phyloP scores from a whole-genome alignment of 306 rosid genomes.

The Amphicarpaea edgeworthii region DNA sequence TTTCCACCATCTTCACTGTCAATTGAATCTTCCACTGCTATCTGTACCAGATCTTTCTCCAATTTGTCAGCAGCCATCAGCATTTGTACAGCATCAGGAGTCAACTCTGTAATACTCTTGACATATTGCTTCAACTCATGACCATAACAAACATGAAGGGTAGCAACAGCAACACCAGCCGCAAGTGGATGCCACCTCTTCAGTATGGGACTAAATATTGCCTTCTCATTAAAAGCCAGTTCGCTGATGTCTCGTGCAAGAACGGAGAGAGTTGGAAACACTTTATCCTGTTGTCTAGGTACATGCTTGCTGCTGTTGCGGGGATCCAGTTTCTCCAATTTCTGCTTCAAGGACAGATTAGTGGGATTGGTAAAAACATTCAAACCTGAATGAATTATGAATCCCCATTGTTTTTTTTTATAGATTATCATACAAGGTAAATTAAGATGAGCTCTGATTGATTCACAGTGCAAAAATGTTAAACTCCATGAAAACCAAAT shows the following conservation, averaged over 20 bases:
- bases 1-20: conserved; percentile 94
- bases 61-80: conserved; percentile 82
- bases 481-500: not conserved
- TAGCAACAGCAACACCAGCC: conserved; percentile 77
- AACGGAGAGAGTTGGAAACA: conserved; percentile 53
- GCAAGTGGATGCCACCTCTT: conserved; percentile 84
- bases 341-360: conserved; percentile 56
- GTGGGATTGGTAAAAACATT: conserved; percentile 13
- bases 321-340: conserved; percentile 60
- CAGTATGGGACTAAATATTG: conserved; percentile 71
- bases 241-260: conserved; percentile 70
- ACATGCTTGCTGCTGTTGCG: conserved; percentile 52
- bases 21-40: conserved; percentile 81
- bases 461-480: not conserved
- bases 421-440: too few species aligned
- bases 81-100: conserved; percentile 68
- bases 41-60: conserved; percentile 90
- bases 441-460: not conserved
- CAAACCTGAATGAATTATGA: too few species aligned
- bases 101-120: conserved; percentile 59
- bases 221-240: conserved; percentile 77
- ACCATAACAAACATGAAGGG: conserved; percentile 82
- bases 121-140: conserved; percentile 78
- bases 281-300: conserved; percentile 57
- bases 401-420: too few species aligned